These are phyloP conservation scores for Pestalotiopsis sp. DNA, from an alignment of 2,329 filamentous ascomycete species.

Conservation along the genomic window DNA sequence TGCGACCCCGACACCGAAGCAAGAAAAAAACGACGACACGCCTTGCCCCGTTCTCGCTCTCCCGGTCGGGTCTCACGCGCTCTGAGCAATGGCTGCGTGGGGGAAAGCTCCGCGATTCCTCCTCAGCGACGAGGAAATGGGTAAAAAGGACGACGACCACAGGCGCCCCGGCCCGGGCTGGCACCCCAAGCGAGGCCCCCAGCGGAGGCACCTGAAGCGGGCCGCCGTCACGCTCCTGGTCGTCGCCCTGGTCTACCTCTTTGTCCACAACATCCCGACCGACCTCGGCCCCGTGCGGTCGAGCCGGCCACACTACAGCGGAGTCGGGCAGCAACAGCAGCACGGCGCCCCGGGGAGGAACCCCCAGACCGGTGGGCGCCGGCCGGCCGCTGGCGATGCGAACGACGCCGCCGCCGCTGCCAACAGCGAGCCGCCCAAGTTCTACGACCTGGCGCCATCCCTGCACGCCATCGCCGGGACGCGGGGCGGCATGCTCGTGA, in stretches of 20 bases:
- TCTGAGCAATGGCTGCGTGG: conserved; percentile 26
- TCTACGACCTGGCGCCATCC: conserved; percentile 64
- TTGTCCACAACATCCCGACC: conserved; percentile 65
- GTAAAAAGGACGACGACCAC: conserved; percentile 64
- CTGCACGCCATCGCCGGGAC: conserved; percentile 62
- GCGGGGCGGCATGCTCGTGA: conserved; percentile 51
- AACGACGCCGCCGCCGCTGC: conserved; percentile 27
- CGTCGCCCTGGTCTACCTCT: conserved; percentile 60
- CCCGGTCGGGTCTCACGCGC: background rate
- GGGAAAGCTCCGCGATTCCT: conserved; percentile 49
- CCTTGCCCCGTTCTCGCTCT: background rate
- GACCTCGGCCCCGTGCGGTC: conserved; percentile 39
- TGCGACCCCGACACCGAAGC: conserved; percentile 1
- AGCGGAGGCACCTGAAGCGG: conserved; percentile 58
- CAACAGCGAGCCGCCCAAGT: conserved; percentile 71
- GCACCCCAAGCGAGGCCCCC: conserved; percentile 45
- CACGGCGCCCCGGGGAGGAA: background rate
- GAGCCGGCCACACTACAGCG: conserved; percentile 34
- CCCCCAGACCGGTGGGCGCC: background rate
- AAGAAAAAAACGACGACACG: background rate
- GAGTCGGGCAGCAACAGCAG: background rate
- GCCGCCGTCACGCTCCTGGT: conserved; percentile 48
- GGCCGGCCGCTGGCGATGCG: conserved; percentile 11
- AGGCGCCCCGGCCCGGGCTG: conserved; percentile 38
- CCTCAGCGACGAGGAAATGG: conserved; percentile 56